A percentile compares a stretch with the other conserved stretches of the same genome.
phyloP scores from a whole-genome alignment of 495 filamentous ascomycete species.

The Chaetomium cochliodes region DNA sequence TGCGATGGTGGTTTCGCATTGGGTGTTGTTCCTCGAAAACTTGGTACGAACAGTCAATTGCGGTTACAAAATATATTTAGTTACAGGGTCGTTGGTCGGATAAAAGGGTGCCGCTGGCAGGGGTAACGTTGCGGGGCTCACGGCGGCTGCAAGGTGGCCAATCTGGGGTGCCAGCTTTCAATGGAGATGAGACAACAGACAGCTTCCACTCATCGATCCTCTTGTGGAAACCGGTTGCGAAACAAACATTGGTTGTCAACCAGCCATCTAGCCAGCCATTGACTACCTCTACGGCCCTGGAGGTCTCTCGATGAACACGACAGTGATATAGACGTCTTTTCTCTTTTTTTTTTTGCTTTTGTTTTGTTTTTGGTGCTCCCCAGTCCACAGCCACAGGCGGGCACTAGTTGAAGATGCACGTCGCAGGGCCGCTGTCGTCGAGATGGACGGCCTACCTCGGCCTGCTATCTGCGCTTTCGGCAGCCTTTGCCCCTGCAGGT shows the following conservation, averaged over 20 bases:
- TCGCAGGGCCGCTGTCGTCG: slow-evolving; percentile 47
- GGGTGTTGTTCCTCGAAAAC: no score
- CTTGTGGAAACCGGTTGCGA: neutral
- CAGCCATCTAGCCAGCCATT: slow-evolving; percentile 16
- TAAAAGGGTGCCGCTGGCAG: slow-evolving; percentile 11
- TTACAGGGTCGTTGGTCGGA: neutral
- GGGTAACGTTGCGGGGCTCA: neutral
- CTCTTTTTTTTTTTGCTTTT: slow-evolving; percentile 20
- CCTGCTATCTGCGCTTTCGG: slow-evolving; percentile 44
- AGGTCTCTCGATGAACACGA: slow-evolving; percentile 24
- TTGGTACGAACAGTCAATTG: no score
- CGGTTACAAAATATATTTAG: neutral
- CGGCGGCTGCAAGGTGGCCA: slow-evolving; percentile 27
- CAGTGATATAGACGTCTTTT: slow-evolving; percentile 17
- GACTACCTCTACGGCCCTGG: slow-evolving; percentile 24
- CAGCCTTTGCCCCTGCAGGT: slow-evolving; percentile 53
- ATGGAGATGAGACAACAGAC: slow-evolving; percentile 21
- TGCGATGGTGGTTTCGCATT: no score
- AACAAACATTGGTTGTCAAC: slow-evolving; percentile 2
- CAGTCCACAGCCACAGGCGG: slow-evolving; percentile 13
- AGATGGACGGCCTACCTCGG: slow-evolving; percentile 58
- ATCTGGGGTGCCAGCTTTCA: slow-evolving; percentile 10
- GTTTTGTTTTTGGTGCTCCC: slow-evolving; percentile 17
- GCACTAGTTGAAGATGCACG: slow-evolving; percentile 37
- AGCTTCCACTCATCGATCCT: slow-evolving; percentile 17